Base-by-base conservation (phyloP, 2,329 filamentous ascomycete genomes). In the Venturia effusa region DNA sequence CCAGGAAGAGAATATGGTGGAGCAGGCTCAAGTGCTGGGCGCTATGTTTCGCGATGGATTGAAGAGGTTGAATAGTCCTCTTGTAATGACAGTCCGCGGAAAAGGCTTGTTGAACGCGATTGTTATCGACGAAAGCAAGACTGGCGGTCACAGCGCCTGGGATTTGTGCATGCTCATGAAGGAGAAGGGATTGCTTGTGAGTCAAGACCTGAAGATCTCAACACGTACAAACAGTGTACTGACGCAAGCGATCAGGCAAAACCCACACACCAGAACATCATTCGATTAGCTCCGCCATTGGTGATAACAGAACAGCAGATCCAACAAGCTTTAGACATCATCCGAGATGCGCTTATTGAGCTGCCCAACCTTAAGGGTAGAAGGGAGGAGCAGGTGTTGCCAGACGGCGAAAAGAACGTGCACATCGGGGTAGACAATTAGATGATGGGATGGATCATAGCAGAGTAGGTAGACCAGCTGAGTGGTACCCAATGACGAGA, bases 211-310 rank as follows among this genome's bases (percentile, higher is more conserved):
- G 32, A 24, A 41, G 13, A 39, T n/a, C 30, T n/a, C 37, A 24
- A 37, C 32, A 13, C 32, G 24, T 59, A 17, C n/a, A 15, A 7
- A 13, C 22, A 2, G 27, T 30, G 11, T 40, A 59, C 37, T 62
- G 41, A 62, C 45, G 10, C 24, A 3, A 54, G 59, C 51, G 59
- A 66, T 72, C 74, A 96, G 91, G 94, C 94, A 71, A 99, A 99
- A 84, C 94, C 94, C 37, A 99, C 94, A 7, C 94, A 99, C 77
- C 88, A 96, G 73, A 97, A 97, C 77, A 97, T 99, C 75, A 99
- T 99, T 74, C 89, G 94, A 65, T 88, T 99, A 67, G 94, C 94
- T n/a, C 94, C 94, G 59, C 94, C 94, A 24, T 81, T 99, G 63
- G 92, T 99, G 68, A 97, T 99, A 71, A 92, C 88, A 32, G 92